These are phyloP conservation scores for Phytophthora sp. DNA, from an alignment of 352 stramenopile genomes.

Conservation along the genomic window DNA sequence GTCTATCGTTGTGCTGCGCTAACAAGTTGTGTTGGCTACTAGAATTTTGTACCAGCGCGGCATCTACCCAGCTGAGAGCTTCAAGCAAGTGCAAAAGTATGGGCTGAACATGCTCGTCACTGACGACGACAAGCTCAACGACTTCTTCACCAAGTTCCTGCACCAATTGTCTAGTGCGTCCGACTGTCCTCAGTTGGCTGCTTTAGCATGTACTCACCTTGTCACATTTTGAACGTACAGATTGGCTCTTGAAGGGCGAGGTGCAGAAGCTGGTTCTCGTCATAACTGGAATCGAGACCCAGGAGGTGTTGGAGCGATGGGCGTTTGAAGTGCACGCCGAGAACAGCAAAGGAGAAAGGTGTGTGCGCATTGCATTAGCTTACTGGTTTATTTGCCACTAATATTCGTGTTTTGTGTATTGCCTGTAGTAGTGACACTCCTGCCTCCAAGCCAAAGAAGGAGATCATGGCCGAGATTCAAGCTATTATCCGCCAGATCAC, in stretches of 20 bases:
- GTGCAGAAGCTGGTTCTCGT: constrained; percentile 98
- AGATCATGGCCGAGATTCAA: constrained; percentile 99
- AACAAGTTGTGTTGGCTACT: not conserved
- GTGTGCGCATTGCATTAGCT: not conserved
- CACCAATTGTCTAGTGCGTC: constrained; percentile 85
- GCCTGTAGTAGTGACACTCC: constrained; percentile 26
- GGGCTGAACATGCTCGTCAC: constrained; percentile 98
- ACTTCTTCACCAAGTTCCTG: constrained; percentile 96
- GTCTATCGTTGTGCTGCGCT: constrained; percentile 2
- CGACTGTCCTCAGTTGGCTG: not conserved
- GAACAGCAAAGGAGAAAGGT: constrained; percentile 44
- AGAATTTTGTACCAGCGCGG: constrained; percentile 95
- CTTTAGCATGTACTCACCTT: not conserved
- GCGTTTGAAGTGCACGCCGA: constrained; percentile 96
- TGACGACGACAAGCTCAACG: constrained; percentile 94
- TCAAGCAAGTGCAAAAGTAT: constrained; percentile 98
- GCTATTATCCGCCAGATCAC: constrained; percentile 99
- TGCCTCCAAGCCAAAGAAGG: constrained; percentile 82
- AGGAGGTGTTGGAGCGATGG: constrained; percentile 98
- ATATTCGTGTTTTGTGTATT: not conserved
- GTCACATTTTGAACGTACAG: constrained; percentile 25
- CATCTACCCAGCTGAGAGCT: constrained; percentile 99
- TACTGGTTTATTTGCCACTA: not conserved
- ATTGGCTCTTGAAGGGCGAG: constrained; percentile 95
- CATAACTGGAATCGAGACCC: constrained; percentile 96